phyloP scores from a whole-genome alignment of 2,329 filamentous ascomycete genomes.

The Cladosporium oxysporum region DNA sequence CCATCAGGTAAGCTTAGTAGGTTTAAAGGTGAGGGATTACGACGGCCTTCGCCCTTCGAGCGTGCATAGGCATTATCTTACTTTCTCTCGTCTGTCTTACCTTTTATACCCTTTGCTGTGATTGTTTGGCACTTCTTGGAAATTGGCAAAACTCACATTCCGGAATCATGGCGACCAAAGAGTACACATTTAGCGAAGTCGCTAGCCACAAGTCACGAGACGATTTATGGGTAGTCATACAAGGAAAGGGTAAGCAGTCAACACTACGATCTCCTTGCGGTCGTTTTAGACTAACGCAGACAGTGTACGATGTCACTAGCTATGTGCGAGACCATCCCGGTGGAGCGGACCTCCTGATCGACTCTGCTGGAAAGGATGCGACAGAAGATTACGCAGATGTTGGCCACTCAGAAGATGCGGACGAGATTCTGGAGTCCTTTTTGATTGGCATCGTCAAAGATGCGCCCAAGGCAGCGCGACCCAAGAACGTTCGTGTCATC shows the following conservation, averaged over 20 bases:
- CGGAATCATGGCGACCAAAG: slow-evolving; percentile 2
- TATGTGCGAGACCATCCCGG: slow-evolving; percentile 97
- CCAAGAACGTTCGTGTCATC: slow-evolving; percentile 15
- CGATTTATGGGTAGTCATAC: slow-evolving; percentile 94
- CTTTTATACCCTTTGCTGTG: neutral
- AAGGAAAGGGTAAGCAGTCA: slow-evolving; percentile 59
- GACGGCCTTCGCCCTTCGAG: neutral
- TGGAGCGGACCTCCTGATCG: slow-evolving; percentile 89
- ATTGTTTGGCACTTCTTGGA: neutral
- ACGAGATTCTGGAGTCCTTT: slow-evolving; percentile 43
- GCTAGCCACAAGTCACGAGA: slow-evolving; percentile 97
- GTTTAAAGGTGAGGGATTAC: slow-evolving; percentile 2
- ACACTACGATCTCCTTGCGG: neutral
- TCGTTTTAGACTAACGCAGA: neutral
- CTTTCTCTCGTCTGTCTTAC: neutral
- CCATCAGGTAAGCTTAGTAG: slow-evolving; percentile 14
- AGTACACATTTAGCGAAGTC: slow-evolving; percentile 66
- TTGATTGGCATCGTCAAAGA: slow-evolving; percentile 41
- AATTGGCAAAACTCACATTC: neutral
- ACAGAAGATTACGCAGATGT: slow-evolving; percentile 89
- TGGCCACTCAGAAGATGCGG: slow-evolving; percentile 55
- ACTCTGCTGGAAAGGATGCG: slow-evolving; percentile 94
- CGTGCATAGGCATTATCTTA: neutral
- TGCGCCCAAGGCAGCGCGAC: slow-evolving; percentile 4
- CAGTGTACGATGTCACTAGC: slow-evolving; percentile 81